These are phyloP conservation scores for Phytophthora rubi DNA, from an alignment of 352 stramenopile species.

Conservation along the genomic window DNA sequence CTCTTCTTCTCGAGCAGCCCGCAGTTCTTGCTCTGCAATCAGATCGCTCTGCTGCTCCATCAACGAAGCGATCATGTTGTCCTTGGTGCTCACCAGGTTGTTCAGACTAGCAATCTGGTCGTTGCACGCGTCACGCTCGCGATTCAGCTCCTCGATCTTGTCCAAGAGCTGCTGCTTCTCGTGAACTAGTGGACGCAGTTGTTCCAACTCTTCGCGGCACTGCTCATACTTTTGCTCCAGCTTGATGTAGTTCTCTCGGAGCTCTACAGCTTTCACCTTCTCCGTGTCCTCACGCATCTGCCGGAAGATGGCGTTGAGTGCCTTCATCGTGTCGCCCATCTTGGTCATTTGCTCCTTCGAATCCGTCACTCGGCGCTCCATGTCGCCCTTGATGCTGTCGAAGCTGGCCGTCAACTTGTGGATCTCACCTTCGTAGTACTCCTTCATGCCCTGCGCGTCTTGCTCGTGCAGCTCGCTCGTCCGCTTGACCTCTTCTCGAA, in stretches of 20 bases:
- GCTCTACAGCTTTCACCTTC: slow-evolving; percentile 88
- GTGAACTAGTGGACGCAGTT: slow-evolving; percentile 58
- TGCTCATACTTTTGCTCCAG: slow-evolving; percentile 77
- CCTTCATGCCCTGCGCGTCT: slow-evolving; percentile 49
- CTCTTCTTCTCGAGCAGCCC: slow-evolving; percentile 59
- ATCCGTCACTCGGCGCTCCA: slow-evolving; percentile 73
- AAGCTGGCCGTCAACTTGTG: slow-evolving; percentile 48
- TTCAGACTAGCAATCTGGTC: slow-evolving; percentile 53
- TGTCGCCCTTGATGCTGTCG: slow-evolving; percentile 58
- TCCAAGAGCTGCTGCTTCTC: slow-evolving; percentile 57
- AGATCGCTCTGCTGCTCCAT: slow-evolving; percentile 84
- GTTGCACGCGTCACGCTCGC: slow-evolving; percentile 44
- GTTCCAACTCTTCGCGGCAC: slow-evolving; percentile 64
- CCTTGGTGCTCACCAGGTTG: slow-evolving; percentile 56
- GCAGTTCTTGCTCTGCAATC: slow-evolving; percentile 68
- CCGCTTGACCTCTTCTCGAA: slow-evolving; percentile 39
- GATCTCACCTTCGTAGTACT: slow-evolving; percentile 64
- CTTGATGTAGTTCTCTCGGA: slow-evolving; percentile 79
- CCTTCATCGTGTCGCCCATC: slow-evolving; percentile 94
- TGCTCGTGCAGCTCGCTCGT: slow-evolving; percentile 48
- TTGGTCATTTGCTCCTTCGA: slow-evolving; percentile 86
- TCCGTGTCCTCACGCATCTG: slow-evolving; percentile 94
- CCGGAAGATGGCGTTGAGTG: slow-evolving; percentile 92
- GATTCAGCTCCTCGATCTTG: slow-evolving; percentile 39
- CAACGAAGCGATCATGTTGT: slow-evolving; percentile 64